Base-by-base conservation (phyloP, 2,329 filamentous ascomycete genomes). In the Drechslerella dactyloides region DNA sequence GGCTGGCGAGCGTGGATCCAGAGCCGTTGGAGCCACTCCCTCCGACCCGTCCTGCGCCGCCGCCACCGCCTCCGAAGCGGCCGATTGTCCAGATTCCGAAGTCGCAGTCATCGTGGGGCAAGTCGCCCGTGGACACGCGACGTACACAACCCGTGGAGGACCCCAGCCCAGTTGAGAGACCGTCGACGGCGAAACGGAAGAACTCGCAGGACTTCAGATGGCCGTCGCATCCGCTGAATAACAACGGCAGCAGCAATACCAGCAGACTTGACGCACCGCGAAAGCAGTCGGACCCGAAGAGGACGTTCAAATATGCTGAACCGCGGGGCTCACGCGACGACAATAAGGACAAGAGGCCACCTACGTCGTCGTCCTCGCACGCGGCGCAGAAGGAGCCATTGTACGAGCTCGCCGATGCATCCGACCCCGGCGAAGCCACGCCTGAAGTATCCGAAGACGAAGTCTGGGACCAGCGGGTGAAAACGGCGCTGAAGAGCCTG, bases 401-500 rank as follows among this genome's bases (percentile, higher is more conserved):
- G 21, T 60, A 53, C 13, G 66, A 70, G 15, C 21, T 56, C 4
- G 66, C 52, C 1, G 66, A 81, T 8, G 82, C 83, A 37, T 80
- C 80, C 10, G 79, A 81, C 3, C 79, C 80, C 19, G 79, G 81
- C 19, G 82, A 81, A 24, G 80, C 81, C 6, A 82, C 84, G 55
- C 80, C 79, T 19, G 81, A 82, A 8, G 50, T 60, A 24, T 51
- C 54, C 1, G 66, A 63, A 40, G 66, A 70, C 15, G 66, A 64
- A 51, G 42, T 33, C 5, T 90, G 86, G 84, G 85, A 89, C 74
- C 83, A 82, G 58, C 86, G 84, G 54, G 86, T 90, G 73, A 82
- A 83, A 54, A 79, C 84, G 7, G 82, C 96, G 21, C 81, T 97
- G 77, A 91, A 90, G 77, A 88, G 89, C 64, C 81, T 97, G 0